Base-by-base conservation (phyloP, 257 asterid species). In the Osmanthus fragrans region DNA sequence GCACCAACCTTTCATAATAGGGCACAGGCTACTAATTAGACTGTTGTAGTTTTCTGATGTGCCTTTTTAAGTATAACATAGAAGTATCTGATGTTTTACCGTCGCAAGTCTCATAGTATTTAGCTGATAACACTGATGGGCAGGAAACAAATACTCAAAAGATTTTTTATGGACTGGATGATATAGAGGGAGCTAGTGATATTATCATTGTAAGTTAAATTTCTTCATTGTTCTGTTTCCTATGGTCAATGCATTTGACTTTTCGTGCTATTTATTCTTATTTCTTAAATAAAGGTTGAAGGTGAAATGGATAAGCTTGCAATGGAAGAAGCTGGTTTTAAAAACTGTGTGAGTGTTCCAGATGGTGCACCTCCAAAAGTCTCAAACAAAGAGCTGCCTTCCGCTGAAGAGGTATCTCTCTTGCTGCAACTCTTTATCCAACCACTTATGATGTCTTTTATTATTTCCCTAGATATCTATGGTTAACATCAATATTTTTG, bases 231-330 rank as follows among this genome's bases (percentile, higher is more conserved):
- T 73, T 81, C 76, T 77, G 33, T 84, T 81, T 64, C 60, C 70
- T 81, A 7, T 73, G 42, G 84, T 70, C 76, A 65, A 76, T 80
- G 68, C 39, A 64, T 27, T 7, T 76, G 23, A 83, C 36, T 75
- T 75, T 36, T 71, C 73, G 54, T 49, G 74, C 45, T 71, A 45
- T 77, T 74, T 75, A 66, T 80, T 60, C 33, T 75, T 10, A 73
- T 78, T 69, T 32, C 34, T 73, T 69, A 67, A 23, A 76, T 60
- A 74, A 72, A 95, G 99, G 99, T 95, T 85, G 99, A 95, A 86
- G 99, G 99, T 82, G 99, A 95, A 88, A 93, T 95, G 90, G 99
- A 95, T 86, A 93, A 95, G 88, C 99, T 95, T 87, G 93, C 99
- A 45, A 87, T 95, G 97, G 99, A 95, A 89, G 99, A 95, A 83